Conservation (phyloP, 371 early-diverging fungal species). For the Mucor indicus region DNA sequence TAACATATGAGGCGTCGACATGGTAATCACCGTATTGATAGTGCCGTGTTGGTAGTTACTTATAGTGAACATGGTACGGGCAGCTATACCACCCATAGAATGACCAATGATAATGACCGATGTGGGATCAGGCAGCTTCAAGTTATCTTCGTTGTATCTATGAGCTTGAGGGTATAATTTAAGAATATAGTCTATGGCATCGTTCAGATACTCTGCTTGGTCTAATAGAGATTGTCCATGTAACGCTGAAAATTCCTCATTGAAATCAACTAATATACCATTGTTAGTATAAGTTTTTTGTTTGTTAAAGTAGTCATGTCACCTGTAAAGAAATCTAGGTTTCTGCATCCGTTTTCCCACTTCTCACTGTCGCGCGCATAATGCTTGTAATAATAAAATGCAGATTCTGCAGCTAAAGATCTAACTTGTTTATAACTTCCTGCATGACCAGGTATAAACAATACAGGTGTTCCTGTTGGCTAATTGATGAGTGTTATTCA, state of each 20-base stretch:
- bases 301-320: constrained; percentile 7
- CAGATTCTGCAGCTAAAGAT: constrained; percentile 75
- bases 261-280: constrained; percentile 68
- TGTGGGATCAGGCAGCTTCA: constrained; percentile 48
- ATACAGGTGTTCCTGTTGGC: constrained; percentile 75
- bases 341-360: constrained; percentile 35
- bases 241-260: constrained; percentile 91
- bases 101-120: constrained; percentile 90
- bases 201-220: constrained; percentile 85
- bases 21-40: constrained; percentile 83
- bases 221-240: constrained; percentile 74
- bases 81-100: constrained; percentile 98
- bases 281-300: constrained; percentile 9
- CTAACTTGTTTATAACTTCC: constrained; percentile 90
- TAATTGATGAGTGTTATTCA: background rate
- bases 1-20: constrained; percentile 86
- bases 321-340: constrained; percentile 87
- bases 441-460: constrained; percentile 95
- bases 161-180: constrained; percentile 61
- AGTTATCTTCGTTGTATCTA: background rate
- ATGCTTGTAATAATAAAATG: constrained; percentile 52
- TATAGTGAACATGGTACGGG: constrained; percentile 75
- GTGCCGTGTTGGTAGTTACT: constrained; percentile 71
- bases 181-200: constrained; percentile 82
- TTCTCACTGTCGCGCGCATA: constrained; percentile 32